These are phyloP conservation scores for Catharanthus roseus DNA, from an alignment of 257 asterid species.

Conservation along the genomic window DNA sequence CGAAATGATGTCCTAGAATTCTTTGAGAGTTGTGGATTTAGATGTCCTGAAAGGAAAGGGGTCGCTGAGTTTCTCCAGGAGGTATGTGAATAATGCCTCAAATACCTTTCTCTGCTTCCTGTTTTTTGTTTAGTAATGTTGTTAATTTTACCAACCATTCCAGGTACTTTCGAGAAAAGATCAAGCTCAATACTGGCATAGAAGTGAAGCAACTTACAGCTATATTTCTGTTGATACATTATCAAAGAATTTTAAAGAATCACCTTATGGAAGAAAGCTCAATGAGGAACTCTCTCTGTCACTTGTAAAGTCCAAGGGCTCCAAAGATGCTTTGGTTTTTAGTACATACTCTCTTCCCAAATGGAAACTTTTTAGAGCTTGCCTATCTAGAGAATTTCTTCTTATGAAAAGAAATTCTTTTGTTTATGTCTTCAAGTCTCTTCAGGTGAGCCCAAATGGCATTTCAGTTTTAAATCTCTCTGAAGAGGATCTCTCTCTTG, in stretches of 20 bases:
- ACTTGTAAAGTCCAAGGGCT: slow-evolving; percentile 9
- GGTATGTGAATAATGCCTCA: not conserved
- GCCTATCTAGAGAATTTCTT: slow-evolving; percentile 10
- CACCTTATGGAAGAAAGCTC: slow-evolving; percentile 28
- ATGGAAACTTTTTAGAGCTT: slow-evolving; percentile 8
- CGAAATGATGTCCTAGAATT: slow-evolving; percentile 41
- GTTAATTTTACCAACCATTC: too few relatives aligned
- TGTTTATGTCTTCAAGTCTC: not conserved
- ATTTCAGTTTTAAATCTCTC: too few relatives aligned
- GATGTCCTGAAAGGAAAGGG: slow-evolving; percentile 65
- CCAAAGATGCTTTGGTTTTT: slow-evolving; percentile 4
- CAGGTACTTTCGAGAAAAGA: slow-evolving; percentile 51
- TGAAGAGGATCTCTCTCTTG: too few relatives aligned
- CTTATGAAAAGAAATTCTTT: slow-evolving; percentile 11
- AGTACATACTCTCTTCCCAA: not conserved
- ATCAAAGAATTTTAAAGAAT: slow-evolving; percentile 30
- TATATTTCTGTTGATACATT: slow-evolving; percentile 34
- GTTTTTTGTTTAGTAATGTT: too few relatives aligned
- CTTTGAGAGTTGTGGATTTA: slow-evolving; percentile 57
- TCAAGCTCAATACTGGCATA: slow-evolving; percentile 50
- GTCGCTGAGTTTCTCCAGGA: slow-evolving; percentile 22
- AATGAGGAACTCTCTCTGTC: slow-evolving; percentile 31
- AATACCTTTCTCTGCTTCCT: too few relatives aligned
- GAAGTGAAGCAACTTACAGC: slow-evolving; percentile 23
- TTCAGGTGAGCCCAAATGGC: not conserved